Evolutionary conservation across 768 basidiomycete species (phyloP).

Genomic region (Lyophyllum shimeji): DNA sequence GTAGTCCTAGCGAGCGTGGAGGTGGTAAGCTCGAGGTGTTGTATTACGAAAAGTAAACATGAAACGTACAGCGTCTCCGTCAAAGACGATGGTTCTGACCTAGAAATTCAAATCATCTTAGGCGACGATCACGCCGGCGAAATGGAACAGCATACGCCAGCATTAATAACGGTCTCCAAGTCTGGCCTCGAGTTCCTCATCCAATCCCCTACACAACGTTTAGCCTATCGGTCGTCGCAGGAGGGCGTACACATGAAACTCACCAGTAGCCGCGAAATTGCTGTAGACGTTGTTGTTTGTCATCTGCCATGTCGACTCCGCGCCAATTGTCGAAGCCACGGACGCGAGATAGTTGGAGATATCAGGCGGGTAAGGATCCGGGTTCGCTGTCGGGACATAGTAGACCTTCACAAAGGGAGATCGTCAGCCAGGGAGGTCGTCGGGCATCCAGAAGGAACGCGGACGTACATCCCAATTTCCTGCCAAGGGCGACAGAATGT

Average conservation of each 20-base stretch:
- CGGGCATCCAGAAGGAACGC: not conserved
- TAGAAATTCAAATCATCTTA: conserved; percentile 6
- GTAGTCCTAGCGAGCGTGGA: conserved; percentile 36
- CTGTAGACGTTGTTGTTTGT: conserved; percentile 41
- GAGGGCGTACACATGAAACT: not conserved
- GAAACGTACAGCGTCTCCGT: conserved; percentile 52
- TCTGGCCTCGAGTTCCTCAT: conserved; percentile 49
- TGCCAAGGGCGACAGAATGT: conserved; percentile 51
- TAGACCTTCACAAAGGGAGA: conserved; percentile 34
- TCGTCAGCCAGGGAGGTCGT: not conserved
- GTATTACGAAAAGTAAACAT: not conserved
- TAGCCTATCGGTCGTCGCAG: not conserved
- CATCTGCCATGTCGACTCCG: conserved; percentile 41
- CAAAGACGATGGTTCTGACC: conserved; percentile 50
- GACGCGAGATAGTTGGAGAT: conserved; percentile 32
- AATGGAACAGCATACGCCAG: conserved; percentile 39
- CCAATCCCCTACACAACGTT: conserved; percentile 45
- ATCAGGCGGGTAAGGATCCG: conserved; percentile 52
- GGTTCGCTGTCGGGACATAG: conserved; percentile 44
- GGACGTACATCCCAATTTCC: conserved; percentile 49
- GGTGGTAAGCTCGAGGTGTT: not conserved
- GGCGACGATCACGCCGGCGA: not conserved
- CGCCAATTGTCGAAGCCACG: conserved; percentile 39
- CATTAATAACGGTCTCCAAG: conserved; percentile 57
- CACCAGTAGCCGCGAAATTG: conserved; percentile 51